Evolutionary conservation across 2,329 filamentous ascomycete species (phyloP), one percentile per base, ranked within the genome.

Genomic region (Xylaria sp.): DNA sequence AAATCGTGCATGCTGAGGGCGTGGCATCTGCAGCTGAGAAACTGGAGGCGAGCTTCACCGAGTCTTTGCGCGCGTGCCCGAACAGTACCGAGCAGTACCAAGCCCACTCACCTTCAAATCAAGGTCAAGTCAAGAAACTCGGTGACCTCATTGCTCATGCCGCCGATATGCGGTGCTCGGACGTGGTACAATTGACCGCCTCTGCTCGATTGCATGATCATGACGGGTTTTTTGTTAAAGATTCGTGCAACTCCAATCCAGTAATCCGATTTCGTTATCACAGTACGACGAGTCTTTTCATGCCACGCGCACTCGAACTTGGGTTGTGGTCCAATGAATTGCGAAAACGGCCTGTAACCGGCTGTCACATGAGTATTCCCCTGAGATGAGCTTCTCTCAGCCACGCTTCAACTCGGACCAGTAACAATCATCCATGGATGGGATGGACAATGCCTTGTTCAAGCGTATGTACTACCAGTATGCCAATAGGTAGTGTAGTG

Each of bases 331-430:
- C 69, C 63, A 69, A 69, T 66, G 63, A 69, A 63, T 42, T 27
- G 42, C n/a, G 25, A 72, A 71, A 64, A 71, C 32, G 53, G 37
- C 59, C 23, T 67, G 47, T 69, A 29, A 47, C 60, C 55, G 66
- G 51, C 53, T 58, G 71, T 75, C 73, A 75, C 75, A 75, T 74
- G 73, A 73, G 72, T 53, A 27, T 57, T n/a, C 21, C 35, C 16
- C 25, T 63, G 59, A 18, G 5, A 44, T 42, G 54, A 55, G 25
- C 32, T 48, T 48, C 32, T 42, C 54, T 61, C 53, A 61, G 68
- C 60, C 64, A 67, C 58, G 42, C 35, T 47, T 35, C n/a, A 23
- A 40, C 59, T 37, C 25, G 40, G 44, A 32, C 37, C 21, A 48
- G 57, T 66, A 66, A 27, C 21, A n/a, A n/a, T 60, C 63, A 71